Evolutionary conservation across 208 protist species (phyloP).

Genomic region (Strigomonas culicis): DNA sequence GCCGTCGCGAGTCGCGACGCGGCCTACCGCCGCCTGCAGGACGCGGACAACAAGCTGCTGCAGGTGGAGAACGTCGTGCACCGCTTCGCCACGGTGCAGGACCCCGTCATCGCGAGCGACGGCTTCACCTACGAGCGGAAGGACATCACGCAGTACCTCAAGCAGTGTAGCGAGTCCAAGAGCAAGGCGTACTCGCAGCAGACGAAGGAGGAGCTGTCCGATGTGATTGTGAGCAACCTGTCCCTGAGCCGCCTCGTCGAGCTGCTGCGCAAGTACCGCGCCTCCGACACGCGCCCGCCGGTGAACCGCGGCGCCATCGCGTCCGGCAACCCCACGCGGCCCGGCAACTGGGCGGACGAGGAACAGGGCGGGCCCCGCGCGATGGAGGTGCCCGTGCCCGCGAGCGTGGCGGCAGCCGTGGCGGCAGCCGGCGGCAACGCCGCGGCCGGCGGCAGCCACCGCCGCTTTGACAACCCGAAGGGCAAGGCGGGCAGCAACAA

Average conservation of each 20-base stretch:
- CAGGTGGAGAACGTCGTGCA: conserved; percentile 62
- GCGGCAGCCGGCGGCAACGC: conserved; percentile 4
- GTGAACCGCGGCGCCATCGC: conserved; percentile 16
- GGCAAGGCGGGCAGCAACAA: conserved; percentile 9
- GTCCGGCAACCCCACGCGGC: not conserved
- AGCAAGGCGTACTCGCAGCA: conserved; percentile 83
- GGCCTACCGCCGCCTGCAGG: conserved; percentile 41
- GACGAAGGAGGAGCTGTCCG: conserved; percentile 83
- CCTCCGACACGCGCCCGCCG: conserved; percentile 37
- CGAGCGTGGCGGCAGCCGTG: conserved; percentile 7
- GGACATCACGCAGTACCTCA: conserved; percentile 61
- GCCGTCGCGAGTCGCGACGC: conserved; percentile 57
- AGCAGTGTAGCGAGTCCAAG: conserved; percentile 64
- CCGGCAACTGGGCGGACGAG: conserved; percentile 18
- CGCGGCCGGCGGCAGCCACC: conserved; percentile 12
- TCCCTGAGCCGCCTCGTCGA: conserved; percentile 68
- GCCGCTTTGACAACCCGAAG: conserved; percentile 11
- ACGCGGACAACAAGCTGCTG: conserved; percentile 46
- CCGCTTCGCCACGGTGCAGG: conserved; percentile 61
- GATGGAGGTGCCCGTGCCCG: not conserved
- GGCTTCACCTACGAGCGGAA: conserved; percentile 84
- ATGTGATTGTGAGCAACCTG: conserved; percentile 72
- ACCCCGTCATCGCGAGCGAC: conserved; percentile 84
- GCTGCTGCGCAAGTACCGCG: conserved; percentile 47
- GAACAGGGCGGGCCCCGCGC: not conserved